These are phyloP conservation scores for Elsinoe batatas DNA, from an alignment of 2,329 filamentous ascomycete genomes.

Conservation along the genomic window DNA sequence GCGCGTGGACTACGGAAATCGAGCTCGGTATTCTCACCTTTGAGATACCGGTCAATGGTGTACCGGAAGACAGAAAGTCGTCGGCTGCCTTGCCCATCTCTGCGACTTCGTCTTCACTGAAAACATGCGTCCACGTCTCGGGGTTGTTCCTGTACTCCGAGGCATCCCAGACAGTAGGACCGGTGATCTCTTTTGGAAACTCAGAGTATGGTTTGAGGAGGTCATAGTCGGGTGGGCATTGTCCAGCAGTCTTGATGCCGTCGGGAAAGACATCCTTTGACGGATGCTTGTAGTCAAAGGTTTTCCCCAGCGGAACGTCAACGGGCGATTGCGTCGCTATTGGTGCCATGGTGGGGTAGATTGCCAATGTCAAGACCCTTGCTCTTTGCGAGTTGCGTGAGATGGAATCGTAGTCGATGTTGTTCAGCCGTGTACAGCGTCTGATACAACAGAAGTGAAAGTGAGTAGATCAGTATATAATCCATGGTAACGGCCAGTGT, in stretches of 20 bases:
- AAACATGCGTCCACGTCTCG: slow-evolving; percentile 63
- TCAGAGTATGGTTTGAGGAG: slow-evolving; percentile 55
- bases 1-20: background rate
- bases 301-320: slow-evolving; percentile 14
- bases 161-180: slow-evolving; percentile 62
- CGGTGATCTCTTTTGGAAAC: slow-evolving; percentile 62
- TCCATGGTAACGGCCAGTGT: slow-evolving; percentile 15
- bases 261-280: slow-evolving; percentile 49
- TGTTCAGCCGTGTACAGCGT: slow-evolving; percentile 16
- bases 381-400: slow-evolving; percentile 15
- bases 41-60: slow-evolving; percentile 61
- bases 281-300: slow-evolving; percentile 22
- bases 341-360: slow-evolving; percentile 15
- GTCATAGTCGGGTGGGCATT: slow-evolving; percentile 59
- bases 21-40: slow-evolving; percentile 33
- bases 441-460: slow-evolving; percentile 18
- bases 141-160: slow-evolving; percentile 54
- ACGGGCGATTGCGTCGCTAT: slow-evolving; percentile 16
- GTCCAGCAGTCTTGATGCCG: slow-evolving; percentile 59
- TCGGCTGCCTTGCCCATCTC: slow-evolving; percentile 61
- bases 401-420: slow-evolving; percentile 14
- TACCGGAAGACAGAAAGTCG: slow-evolving; percentile 54
- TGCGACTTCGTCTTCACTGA: slow-evolving; percentile 54
- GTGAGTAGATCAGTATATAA: slow-evolving; percentile 19
- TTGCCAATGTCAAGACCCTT: slow-evolving; percentile 15